Evolutionary conservation across 768 basidiomycete genomes (phyloP), one percentile per base, ranked within the genome.

Genomic region (Pulveroboletus sp.): DNA sequence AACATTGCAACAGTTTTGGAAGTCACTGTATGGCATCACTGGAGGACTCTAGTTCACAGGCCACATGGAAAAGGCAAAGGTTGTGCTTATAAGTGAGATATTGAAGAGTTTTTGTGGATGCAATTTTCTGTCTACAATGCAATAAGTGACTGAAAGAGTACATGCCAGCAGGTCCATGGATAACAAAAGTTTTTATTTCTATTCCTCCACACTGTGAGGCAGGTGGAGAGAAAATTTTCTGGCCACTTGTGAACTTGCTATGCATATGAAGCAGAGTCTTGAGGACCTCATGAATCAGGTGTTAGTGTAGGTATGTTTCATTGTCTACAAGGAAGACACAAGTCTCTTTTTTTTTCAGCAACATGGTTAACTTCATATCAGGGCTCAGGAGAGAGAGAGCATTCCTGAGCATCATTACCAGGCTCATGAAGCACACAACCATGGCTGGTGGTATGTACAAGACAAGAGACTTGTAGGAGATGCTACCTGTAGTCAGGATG

Each of bases 401-500:
- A 1, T 27, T 42, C 9, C 40, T 26, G 0, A 11, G 10, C 6
- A 27, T 29, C 2, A n/a, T 43, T 13, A 43, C 11, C n/a, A 6
- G 3, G 13, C 14, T 17, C 16, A 7, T 35, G n/a, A 8, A 9
- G 17, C 35, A 11, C 17, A 9, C 17, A 4, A n/a, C 26, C 16
- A n/a, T n/a, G 10, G 14, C 8, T n/a, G 6, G 23, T 4, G 39
- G 23, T 4, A 3, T 40, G 2, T 8, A 40, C 12, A 40, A 40
- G 8, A 40, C 24, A 1, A n/a, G 9, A 1, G 8, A 10, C 5
- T 10, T 40, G 4, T 40, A 45, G 50, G 20, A 41, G 0, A 24
- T 34, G 1, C 0, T 51, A 1, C 17, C 24, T 0, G 16, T 5
- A 2, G 24, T n/a, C 1, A 26, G 8, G 0, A 9, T 11, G 0